Conservation (phyloP, 768 basidiomycete genomes). For the Russula emetica region DNA sequence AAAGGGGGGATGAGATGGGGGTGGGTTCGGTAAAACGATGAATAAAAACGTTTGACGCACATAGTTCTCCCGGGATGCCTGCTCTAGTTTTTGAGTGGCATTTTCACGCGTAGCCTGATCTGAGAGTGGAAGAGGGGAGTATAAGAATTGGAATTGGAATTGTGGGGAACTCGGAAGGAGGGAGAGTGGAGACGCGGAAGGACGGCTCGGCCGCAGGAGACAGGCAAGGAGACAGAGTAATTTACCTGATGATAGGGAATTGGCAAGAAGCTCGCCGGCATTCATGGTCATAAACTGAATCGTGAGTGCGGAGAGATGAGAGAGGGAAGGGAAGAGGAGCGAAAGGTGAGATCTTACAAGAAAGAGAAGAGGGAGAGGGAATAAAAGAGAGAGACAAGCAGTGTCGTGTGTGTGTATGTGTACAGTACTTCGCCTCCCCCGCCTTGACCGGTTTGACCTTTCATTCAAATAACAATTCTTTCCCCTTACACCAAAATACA, state of each 20-base stretch:
- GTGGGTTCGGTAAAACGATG: conserved; percentile 21
- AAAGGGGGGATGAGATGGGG: conserved; percentile 24
- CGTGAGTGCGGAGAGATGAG: conserved; percentile 1
- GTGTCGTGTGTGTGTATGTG: not conserved
- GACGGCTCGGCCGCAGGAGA: conserved; percentile 14
- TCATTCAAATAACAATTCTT: not conserved
- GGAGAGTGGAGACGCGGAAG: conserved; percentile 26
- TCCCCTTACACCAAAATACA: not conserved
- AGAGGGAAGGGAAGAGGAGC: conserved; percentile 4
- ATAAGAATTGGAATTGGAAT: conserved; percentile 20
- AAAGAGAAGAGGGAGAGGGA: not conserved
- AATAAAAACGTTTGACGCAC: conserved; percentile 46
- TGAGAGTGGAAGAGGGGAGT: conserved; percentile 34
- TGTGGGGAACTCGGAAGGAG: not conserved
- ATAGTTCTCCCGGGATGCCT: conserved; percentile 82
- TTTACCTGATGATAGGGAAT: conserved; percentile 87
- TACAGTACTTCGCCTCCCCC: not conserved
- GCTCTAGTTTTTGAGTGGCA: conserved; percentile 87
- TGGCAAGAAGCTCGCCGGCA: conserved; percentile 84
- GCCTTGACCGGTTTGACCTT: too few relatives aligned
- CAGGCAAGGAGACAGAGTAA: conserved; percentile 29
- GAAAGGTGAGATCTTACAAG: not conserved
- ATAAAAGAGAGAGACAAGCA: not conserved
- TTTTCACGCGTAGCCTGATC: conserved; percentile 87
- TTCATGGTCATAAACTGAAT: conserved; percentile 59